Evolutionary conservation across 768 basidiomycete species (phyloP).

Genomic region (Xerocomellus chrysenteron): DNA sequence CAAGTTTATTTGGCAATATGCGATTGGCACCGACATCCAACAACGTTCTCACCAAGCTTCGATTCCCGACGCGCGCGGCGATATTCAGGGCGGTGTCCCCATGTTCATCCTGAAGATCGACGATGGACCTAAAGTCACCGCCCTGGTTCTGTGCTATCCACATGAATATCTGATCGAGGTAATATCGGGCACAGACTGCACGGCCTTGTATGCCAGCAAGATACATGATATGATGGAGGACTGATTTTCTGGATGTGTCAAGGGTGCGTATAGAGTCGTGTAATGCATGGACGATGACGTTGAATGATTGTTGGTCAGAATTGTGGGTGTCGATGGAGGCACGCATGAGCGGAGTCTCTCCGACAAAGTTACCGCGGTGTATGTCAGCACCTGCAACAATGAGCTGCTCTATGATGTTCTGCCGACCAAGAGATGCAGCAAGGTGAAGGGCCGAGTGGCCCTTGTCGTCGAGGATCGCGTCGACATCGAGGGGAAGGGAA

Average conservation of each 20-base stretch:
- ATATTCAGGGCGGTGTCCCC: constrained; percentile 97
- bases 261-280: constrained; percentile 80
- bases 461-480: constrained; percentile 89
- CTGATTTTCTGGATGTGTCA: constrained; percentile 81
- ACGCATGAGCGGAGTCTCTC: constrained; percentile 93
- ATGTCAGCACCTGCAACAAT: constrained; percentile 81
- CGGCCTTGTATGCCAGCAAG: constrained; percentile 91
- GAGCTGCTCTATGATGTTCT: constrained; percentile 65
- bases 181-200: constrained; percentile 80
- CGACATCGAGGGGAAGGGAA: constrained; percentile 51
- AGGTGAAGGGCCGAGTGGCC: constrained; percentile 94
- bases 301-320: constrained; percentile 76
- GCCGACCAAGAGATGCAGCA: constrained; percentile 81
- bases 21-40: constrained; percentile 93
- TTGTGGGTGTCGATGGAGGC: constrained; percentile 88
- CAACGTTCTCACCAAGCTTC: constrained; percentile 79
- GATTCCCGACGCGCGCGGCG: constrained; percentile 90
- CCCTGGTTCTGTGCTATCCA: constrained; percentile 80
- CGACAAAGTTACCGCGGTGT: constrained; percentile 87
- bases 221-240: constrained; percentile 89
- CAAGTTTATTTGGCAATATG: constrained; percentile 86
- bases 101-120: constrained; percentile 91
- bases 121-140: constrained; percentile 73
- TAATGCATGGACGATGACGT: constrained; percentile 59
- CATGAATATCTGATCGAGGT: constrained; percentile 85